Percentiles rank a stretch among this genome's conserved stretches.
Conservation (phyloP, 2,329 filamentous ascomycete genomes). For the Nemania sp. region DNA sequence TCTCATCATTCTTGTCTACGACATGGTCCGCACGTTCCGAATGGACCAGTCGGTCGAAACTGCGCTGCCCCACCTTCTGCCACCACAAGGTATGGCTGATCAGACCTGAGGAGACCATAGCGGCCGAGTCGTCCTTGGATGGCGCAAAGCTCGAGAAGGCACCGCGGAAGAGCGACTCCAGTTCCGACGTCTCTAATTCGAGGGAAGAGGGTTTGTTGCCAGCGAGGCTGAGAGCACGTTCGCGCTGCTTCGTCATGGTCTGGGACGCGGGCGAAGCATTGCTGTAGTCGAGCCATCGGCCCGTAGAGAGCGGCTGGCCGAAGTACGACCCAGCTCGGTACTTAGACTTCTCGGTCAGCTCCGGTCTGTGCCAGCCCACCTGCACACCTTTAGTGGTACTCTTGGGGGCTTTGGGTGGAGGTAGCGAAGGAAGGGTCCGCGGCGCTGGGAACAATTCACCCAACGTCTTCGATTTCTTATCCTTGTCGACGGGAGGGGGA, state of each 20-base stretch:
- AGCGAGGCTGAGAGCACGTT: conserved; percentile 70
- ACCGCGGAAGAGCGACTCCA: conserved; percentile 75
- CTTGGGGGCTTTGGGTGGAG: conserved; percentile 74
- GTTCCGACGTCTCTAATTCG: conserved; percentile 66
- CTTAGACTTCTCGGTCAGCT: conserved; percentile 58
- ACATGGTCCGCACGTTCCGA: conserved; percentile 47
- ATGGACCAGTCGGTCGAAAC: conserved; percentile 68
- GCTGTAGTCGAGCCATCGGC: conserved; percentile 73
- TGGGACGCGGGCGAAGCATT: conserved; percentile 62
- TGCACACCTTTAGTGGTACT: conserved; percentile 66
- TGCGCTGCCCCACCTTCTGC: conserved; percentile 70
- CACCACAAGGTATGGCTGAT: conserved; percentile 74
- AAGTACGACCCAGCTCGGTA: conserved; percentile 65
- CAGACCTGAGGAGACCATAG: conserved; percentile 69
- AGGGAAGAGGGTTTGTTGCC: conserved; percentile 60
- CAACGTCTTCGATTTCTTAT: conserved; percentile 63
- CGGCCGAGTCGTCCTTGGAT: conserved; percentile 71
- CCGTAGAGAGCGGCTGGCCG: conserved; percentile 66
- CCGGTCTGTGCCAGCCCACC: conserved; percentile 59
- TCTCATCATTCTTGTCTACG: conserved; percentile 41
- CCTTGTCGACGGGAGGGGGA: conserved; percentile 50
- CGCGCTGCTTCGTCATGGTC: conserved; percentile 67
- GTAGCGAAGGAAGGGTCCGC: conserved; percentile 65
- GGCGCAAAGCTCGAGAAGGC: conserved; percentile 83
- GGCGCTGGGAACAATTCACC: conserved; percentile 76